Conservation (phyloP, 164 flowering plant genomes). For the Tetrastigma voinierianum region DNA sequence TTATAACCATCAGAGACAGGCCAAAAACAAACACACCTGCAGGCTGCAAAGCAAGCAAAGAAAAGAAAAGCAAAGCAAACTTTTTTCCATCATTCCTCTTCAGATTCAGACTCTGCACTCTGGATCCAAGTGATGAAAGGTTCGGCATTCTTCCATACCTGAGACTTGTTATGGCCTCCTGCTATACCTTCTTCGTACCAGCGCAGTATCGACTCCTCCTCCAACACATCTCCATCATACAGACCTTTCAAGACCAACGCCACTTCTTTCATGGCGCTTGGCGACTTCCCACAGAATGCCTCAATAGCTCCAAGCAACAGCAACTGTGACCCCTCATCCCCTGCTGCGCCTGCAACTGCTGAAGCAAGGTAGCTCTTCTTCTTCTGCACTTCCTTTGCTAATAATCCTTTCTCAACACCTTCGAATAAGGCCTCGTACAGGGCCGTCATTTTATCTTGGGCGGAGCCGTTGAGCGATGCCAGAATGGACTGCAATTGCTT, state of each 20-base stretch:
- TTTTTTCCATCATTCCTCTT: constrained; percentile 37
- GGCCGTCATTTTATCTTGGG: constrained; percentile 44
- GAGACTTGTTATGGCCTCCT: constrained; percentile 37
- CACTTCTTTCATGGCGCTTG: constrained; percentile 53
- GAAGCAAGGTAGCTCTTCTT: constrained; percentile 53
- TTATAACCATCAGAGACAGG: no score
- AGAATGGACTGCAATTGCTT: constrained; percentile 34
- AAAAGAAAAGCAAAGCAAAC: no score
- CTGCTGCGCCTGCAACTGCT: constrained; percentile 28
- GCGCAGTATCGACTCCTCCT: constrained; percentile 53
- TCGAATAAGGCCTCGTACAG: constrained; percentile 55
- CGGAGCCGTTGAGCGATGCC: constrained; percentile 33
- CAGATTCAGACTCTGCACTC: constrained; percentile 77
- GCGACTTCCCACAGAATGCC: constrained; percentile 39
- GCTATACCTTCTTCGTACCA: constrained; percentile 52
- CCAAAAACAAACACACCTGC: no score
- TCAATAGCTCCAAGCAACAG: constrained; percentile 47
- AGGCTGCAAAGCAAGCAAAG: no score
- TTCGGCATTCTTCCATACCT: constrained; percentile 59
- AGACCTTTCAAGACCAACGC: constrained; percentile 59
- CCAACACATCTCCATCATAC: constrained; percentile 63
- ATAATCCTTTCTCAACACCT: constrained; percentile 57
- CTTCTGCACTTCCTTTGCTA: constrained; percentile 56
- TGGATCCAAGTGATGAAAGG: constrained; percentile 78
- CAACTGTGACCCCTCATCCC: constrained; percentile 45